Percentiles rank a stretch among this genome's conserved stretches.
Conservation (phyloP, 2,329 filamentous ascomycete species). For the Talaromyces rugulosus region DNA sequence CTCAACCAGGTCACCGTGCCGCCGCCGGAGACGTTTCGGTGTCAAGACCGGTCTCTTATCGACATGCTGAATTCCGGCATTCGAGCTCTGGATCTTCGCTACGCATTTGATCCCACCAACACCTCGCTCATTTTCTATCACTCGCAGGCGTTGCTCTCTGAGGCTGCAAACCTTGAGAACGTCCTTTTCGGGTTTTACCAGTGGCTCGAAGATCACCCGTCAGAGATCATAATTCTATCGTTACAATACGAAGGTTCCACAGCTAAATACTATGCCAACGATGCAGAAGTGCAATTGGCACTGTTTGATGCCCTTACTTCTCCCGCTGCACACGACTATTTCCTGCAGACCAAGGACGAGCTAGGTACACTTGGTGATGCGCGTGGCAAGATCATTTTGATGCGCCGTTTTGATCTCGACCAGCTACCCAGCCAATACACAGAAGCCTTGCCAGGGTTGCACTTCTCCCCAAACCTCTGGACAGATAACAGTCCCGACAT, state of each 20-base stretch:
- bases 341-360: constrained; percentile 34
- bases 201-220: constrained; percentile 46
- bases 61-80: constrained; percentile 45
- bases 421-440: constrained; percentile 31
- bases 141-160: constrained; percentile 41
- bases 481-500: constrained; percentile 41
- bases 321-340: constrained; percentile 35
- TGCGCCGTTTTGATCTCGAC: constrained; percentile 46
- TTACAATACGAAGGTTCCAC: constrained; percentile 43
- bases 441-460: constrained; percentile 42
- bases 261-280: constrained; percentile 21
- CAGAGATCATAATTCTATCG: constrained; percentile 45
- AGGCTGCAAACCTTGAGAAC: constrained; percentile 41
- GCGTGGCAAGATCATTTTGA: constrained; percentile 38
- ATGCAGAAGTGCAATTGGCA: constrained; percentile 33
- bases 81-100: constrained; percentile 50
- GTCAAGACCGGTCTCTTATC: constrained; percentile 38
- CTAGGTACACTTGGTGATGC: constrained; percentile 33
- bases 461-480: constrained; percentile 44
- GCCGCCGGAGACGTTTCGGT: constrained; percentile 35
- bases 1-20: constrained; percentile 31
- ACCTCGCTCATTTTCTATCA: constrained; percentile 49
- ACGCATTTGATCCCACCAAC: constrained; percentile 45
- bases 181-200: constrained; percentile 46
- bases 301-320: constrained; percentile 39